phyloP scores from a whole-genome alignment of 768 basidiomycete genomes.

The Exidia glandulosa region DNA sequence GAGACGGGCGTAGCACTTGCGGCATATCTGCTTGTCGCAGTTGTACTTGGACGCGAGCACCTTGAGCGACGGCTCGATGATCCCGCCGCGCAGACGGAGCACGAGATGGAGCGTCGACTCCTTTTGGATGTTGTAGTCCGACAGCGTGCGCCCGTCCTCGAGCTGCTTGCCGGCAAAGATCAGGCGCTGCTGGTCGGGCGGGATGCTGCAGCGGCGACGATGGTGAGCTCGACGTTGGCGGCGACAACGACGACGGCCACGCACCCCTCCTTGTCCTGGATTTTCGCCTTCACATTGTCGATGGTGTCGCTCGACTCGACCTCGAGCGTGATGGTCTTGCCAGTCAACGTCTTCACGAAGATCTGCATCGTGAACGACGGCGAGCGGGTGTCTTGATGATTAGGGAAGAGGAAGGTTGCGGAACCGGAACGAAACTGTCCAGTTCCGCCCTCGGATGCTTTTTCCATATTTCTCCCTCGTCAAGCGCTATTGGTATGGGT shows the following conservation, averaged over 20 bases:
- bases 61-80: constrained; percentile 98
- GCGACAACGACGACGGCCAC: constrained; percentile 10
- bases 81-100: constrained; percentile 93
- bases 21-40: constrained; percentile 99
- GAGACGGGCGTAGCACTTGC: constrained; percentile 99
- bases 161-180: constrained; percentile 98
- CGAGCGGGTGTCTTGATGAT: neutral
- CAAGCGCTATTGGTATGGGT: no score
- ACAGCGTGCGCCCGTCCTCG: constrained; percentile 92
- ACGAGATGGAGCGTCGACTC: constrained; percentile 97
- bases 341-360: constrained; percentile 85
- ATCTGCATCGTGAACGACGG: constrained; percentile 39
- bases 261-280: constrained; percentile 71
- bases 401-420: neutral
- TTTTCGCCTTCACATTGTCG: constrained; percentile 86
- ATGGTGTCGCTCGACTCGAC: constrained; percentile 95
- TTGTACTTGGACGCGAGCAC: constrained; percentile 96
- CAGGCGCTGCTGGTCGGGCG: constrained; percentile 88
- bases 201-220: constrained; percentile 42
- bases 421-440: neutral
- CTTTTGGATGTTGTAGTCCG: constrained; percentile 97
- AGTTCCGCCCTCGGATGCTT: neutral
- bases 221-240: neutral
- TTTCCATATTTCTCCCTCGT: no score
- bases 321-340: constrained; percentile 98